phyloP scores from a whole-genome alignment of 176 grass and related monocot genomes.

The Areca catechu region DNA sequence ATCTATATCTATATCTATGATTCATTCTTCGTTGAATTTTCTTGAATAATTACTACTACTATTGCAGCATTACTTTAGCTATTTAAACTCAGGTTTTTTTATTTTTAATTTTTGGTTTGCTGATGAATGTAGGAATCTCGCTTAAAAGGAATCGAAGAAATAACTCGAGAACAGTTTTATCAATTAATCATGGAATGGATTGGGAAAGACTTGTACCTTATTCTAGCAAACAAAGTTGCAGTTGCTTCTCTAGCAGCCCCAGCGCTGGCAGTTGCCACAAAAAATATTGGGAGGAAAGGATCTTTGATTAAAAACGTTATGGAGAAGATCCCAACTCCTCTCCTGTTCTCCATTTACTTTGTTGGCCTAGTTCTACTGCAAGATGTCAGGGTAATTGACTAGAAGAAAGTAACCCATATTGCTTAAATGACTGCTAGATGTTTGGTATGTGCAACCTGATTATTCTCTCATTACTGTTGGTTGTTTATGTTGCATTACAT shows the following conservation, averaged over 20 bases:
- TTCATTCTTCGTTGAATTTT: not conserved
- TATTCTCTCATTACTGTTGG: too few species aligned
- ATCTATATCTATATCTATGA: not conserved
- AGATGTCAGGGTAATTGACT: slow-evolving; percentile 31
- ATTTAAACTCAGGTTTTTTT: not conserved
- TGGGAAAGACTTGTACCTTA: slow-evolving; percentile 33
- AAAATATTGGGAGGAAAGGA: slow-evolving; percentile 35
- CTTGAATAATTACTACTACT: too few species aligned
- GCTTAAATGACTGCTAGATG: too few species aligned
- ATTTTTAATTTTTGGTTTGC: not conserved
- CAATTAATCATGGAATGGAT: slow-evolving; percentile 46
- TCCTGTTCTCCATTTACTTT: slow-evolving; percentile 46
- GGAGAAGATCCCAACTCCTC: slow-evolving; percentile 55
- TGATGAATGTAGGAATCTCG: slow-evolving; percentile 18
- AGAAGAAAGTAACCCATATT: not conserved
- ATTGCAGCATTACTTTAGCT: not conserved
- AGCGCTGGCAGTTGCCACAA: slow-evolving; percentile 37
- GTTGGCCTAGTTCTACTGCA: slow-evolving; percentile 45
- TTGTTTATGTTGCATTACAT: too few species aligned
- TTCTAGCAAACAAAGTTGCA: slow-evolving; percentile 40
- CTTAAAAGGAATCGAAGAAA: not conserved
- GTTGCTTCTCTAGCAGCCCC: slow-evolving; percentile 47
- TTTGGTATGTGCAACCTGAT: too few species aligned
- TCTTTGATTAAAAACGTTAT: slow-evolving; percentile 33
- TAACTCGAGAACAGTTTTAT: slow-evolving; percentile 31